Evolutionary conservation across 2,329 filamentous ascomycete species (phyloP).

Genomic region (Aspergillus novoparasiticus): DNA sequence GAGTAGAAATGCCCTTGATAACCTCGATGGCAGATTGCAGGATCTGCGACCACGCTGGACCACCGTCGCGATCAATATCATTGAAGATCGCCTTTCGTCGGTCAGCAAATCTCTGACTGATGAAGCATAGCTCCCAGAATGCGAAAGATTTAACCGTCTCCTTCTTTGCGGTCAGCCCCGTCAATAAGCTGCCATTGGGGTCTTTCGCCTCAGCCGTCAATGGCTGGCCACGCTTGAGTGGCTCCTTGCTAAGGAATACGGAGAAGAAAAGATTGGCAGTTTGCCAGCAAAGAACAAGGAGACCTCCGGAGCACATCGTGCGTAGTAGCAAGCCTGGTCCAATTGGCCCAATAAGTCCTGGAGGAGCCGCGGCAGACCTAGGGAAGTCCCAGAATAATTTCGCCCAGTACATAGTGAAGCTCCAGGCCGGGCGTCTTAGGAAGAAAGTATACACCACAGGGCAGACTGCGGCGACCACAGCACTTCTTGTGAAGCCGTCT

Average conservation of each 20-base stretch:
- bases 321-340: slow-evolving; percentile 59
- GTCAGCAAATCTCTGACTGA: slow-evolving; percentile 72
- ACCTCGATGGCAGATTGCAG: slow-evolving; percentile 69
- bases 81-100: slow-evolving; percentile 80
- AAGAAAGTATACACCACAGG: slow-evolving; percentile 64
- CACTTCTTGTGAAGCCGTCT: slow-evolving; percentile 37
- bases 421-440: slow-evolving; percentile 68
- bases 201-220: slow-evolving; percentile 85
- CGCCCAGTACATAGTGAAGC: slow-evolving; percentile 68
- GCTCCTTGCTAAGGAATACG: slow-evolving; percentile 76
- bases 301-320: slow-evolving; percentile 62
- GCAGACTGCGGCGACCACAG: slow-evolving; percentile 49
- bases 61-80: slow-evolving; percentile 81
- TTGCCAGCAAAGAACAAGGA: slow-evolving; percentile 75
- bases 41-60: slow-evolving; percentile 80
- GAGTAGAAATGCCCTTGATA: slow-evolving; percentile 66
- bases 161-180: slow-evolving; percentile 81
- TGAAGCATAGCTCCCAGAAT: slow-evolving; percentile 85
- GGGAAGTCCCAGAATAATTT: slow-evolving; percentile 76
- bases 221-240: slow-evolving; percentile 80
- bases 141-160: slow-evolving; percentile 77
- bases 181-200: slow-evolving; percentile 85
- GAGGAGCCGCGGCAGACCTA: slow-evolving; percentile 65
- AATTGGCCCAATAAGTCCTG: slow-evolving; percentile 57
- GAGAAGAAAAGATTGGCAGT: slow-evolving; percentile 76